Base-by-base conservation (phyloP, 768 basidiomycete species). In the Russula emetica region DNA sequence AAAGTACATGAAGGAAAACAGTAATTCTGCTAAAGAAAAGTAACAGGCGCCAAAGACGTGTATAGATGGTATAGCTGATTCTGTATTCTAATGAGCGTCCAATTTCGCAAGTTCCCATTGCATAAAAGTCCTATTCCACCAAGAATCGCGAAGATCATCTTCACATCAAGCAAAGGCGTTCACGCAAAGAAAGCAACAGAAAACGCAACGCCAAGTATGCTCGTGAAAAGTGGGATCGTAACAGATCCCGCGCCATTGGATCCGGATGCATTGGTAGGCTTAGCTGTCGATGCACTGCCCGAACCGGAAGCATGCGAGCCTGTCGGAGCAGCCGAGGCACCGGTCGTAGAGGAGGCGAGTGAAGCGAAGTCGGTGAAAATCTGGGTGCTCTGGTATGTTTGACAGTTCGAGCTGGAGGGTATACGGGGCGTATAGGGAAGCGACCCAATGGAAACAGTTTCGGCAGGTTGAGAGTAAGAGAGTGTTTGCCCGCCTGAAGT, bases 381-480 rank as follows among this genome's bases (percentile, higher is more conserved):
- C 14, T 70, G 71, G 9, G 73, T 54, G 1, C 76, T 78, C 4
- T 71, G 58, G 69, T 70, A 77, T 13, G 77, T 75, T 45, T 73
- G 70, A 62, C 82, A 83, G 70, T 77, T 77, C 60, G 78, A 79
- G 38, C 79, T 79, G 10, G 79, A 60, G 11, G 80, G 78, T 18
- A 74, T 58, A 2, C 55, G 62, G 2, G 81, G 70, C 2, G 72
- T 71, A 71, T 82, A 83, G 0, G 82, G 82, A n/a, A 81, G n/a
- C n/a, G n/a, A n/a, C n/a, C n/a, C n/a, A n/a, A n/a, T n/a, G n/a
- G n/a, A n/a, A n/a, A n/a, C n/a, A n/a, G n/a, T n/a, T n/a, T 82
- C 81, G 24, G 79, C 69, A 50, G 81, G 82, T 71, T 82, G 81
- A 49, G 72, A 67, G 71, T 79, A 83, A 14, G 82, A 80, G 32